Evolutionary conservation across 1,284 basidiomycete genomes (phyloP).

Genomic region (Tylopilus sp.): DNA sequence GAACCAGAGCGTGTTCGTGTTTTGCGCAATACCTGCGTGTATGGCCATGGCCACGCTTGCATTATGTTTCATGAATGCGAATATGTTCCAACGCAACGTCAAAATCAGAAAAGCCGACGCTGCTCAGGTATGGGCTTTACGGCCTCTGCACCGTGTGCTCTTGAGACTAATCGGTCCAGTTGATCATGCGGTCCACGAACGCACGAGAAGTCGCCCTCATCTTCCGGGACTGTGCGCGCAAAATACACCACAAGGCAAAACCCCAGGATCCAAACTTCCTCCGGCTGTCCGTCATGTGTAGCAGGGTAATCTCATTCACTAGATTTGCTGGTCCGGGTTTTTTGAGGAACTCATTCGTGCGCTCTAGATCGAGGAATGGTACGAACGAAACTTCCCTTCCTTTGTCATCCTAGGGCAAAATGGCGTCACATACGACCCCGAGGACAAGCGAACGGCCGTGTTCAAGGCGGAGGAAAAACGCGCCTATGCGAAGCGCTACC

Average conservation of each 20-base stretch:
- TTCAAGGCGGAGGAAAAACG: conserved; percentile 39
- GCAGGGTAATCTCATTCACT: conserved; percentile 49
- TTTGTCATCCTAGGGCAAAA: conserved; percentile 57
- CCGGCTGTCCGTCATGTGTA: conserved; percentile 74
- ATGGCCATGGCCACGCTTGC: conserved; percentile 97
- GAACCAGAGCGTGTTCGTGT: conserved; percentile 94
- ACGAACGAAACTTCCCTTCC: conserved; percentile 84
- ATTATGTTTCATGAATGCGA: conserved; percentile 89
- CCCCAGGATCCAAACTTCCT: conserved; percentile 88
- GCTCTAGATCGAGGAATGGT: conserved; percentile 87
- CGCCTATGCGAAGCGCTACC: conserved; percentile 18
- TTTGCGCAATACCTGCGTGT: conserved; percentile 91
- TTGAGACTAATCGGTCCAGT: conserved; percentile 39
- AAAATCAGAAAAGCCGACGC: conserved; percentile 95
- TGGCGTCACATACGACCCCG: conserved; percentile 24
- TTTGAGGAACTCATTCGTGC: neutral
- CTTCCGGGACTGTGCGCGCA: conserved; percentile 79
- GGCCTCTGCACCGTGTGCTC: neutral
- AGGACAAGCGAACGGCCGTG: conserved; percentile 31
- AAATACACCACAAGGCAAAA: conserved; percentile 78
- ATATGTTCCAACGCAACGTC: conserved; percentile 87
- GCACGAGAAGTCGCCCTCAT: conserved; percentile 88
- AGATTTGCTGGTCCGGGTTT: neutral
- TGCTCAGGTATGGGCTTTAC: conserved; percentile 55
- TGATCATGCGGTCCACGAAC: conserved; percentile 90